Base-by-base conservation (phyloP, 257 asterid genomes). In the Salvia miltiorrhiza region DNA sequence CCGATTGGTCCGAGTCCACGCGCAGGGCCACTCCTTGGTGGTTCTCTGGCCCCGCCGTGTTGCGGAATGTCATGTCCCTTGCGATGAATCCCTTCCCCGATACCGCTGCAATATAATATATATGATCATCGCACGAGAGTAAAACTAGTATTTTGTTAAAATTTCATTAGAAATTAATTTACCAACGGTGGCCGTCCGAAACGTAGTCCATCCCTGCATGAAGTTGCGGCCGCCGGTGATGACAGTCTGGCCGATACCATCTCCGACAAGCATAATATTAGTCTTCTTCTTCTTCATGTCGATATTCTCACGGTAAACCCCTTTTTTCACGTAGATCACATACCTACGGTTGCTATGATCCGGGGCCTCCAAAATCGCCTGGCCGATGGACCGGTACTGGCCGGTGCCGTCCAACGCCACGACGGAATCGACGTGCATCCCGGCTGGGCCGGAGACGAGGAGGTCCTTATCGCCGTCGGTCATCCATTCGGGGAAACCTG, bases 141-240 rank as follows among this genome's bases (percentile, higher is more conserved):
- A 55, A 20, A 26, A 26, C 30, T 26, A 26, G 30, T 26, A 26
- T 26, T n/a, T n/a, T n/a, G n/a, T n/a, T n/a, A n/a, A n/a, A n/a
- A n/a, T n/a, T n/a, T n/a, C n/a, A n/a, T n/a, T n/a, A n/a, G n/a
- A n/a, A n/a, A n/a, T n/a, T n/a, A n/a, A n/a, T n/a, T 50, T 53
- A 93, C 99, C 99, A 33, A 93, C 82, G 1, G 99, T 93, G 5
- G 96, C 91, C 0, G 99, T 90, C 49, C 97, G 75, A 76, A 90
- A 93, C 0, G 99, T 88, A 4, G 99, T 93, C 99, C 99, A 93
- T 17, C 99, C 99, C 69, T 93, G 99, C 97, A 88, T 81, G 86
- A 93, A 90, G 72, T 90, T 93, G 33, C 99, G 78, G 52, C 65
- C 73, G 8, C 96, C 95, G 4, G 93, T 79, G 0, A 93, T 79